Evolutionary conservation across 257 asterid genomes (phyloP).

Genomic region (Fraxinus cuspidata): DNA sequence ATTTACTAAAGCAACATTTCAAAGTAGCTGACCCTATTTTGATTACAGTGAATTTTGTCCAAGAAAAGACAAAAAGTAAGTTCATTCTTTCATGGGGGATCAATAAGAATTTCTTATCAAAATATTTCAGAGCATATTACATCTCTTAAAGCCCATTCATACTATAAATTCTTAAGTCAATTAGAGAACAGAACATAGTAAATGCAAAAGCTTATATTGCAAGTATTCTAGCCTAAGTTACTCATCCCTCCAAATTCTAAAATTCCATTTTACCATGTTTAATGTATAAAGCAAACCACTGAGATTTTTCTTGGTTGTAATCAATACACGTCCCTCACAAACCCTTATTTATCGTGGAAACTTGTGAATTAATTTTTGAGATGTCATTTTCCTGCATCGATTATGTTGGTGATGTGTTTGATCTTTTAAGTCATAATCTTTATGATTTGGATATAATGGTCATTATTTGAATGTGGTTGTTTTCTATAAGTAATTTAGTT

Average conservation of each 20-base stretch:
- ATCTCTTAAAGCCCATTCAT: not conserved
- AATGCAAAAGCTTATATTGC: not conserved
- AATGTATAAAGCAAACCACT: too few relatives aligned
- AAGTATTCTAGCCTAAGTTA: not conserved
- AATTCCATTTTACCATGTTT: too few relatives aligned
- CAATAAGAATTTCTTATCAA: not conserved
- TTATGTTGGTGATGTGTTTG: not conserved
- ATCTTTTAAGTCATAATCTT: not conserved
- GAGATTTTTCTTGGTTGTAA: too few relatives aligned
- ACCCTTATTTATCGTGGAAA: too few relatives aligned
- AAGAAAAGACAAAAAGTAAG: not conserved
- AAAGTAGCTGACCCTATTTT: not conserved
- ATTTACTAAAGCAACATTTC: not conserved
- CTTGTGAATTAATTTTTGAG: too few relatives aligned
- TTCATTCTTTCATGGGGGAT: not conserved
- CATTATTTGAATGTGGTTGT: not conserved
- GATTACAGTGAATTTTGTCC: not conserved
- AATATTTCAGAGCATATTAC: not conserved
- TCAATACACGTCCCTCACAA: too few relatives aligned
- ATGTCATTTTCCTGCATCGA: not conserved
- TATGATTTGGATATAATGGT: too few relatives aligned
- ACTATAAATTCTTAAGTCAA: not conserved
- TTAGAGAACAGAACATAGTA: not conserved
- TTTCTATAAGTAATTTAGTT: not conserved
- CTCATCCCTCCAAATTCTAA: too few relatives aligned